phyloP scores from a whole-genome alignment of 768 basidiomycete species.

The Hericium rajendrae region DNA sequence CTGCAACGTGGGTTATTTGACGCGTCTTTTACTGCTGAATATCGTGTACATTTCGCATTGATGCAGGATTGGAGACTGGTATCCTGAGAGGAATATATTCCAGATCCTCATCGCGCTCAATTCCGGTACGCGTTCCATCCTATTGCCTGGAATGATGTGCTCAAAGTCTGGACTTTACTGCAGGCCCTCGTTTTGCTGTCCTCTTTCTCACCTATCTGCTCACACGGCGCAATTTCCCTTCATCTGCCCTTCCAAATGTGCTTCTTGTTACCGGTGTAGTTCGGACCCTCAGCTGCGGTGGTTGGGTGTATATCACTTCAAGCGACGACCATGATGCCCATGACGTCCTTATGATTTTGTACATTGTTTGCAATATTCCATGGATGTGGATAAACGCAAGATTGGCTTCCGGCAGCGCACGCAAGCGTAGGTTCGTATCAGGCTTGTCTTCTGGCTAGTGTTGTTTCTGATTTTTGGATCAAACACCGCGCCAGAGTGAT shows the following conservation, averaged over 20 bases:
- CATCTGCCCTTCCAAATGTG: conserved; percentile 31
- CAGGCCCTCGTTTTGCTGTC: conserved; percentile 60
- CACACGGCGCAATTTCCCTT: conserved; percentile 30
- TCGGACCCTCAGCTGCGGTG: conserved; percentile 75
- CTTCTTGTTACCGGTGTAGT: conserved; percentile 56
- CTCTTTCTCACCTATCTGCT: conserved; percentile 56
- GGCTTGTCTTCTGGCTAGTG: background rate
- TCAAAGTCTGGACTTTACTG: no score
- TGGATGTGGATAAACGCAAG: conserved; percentile 74
- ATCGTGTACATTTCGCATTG: background rate
- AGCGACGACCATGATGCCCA: conserved; percentile 76
- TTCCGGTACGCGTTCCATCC: conserved; percentile 37
- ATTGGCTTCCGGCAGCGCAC: conserved; percentile 42
- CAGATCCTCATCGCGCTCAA: conserved; percentile 84
- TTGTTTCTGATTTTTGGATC: background rate
- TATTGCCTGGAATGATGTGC: background rate
- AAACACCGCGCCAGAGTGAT: conserved; percentile 30
- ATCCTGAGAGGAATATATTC: conserved; percentile 75
- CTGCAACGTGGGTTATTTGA: conserved; percentile 51
- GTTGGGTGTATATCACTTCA: conserved; percentile 89
- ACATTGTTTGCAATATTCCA: conserved; percentile 75
- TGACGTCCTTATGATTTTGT: conserved; percentile 81
- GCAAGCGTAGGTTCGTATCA: conserved; percentile 40
- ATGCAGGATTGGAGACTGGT: conserved; percentile 84
- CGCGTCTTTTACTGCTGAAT: background rate